Conservation (phyloP, 78 protist genomes). For the Cavenderia fasciculata region DNA sequence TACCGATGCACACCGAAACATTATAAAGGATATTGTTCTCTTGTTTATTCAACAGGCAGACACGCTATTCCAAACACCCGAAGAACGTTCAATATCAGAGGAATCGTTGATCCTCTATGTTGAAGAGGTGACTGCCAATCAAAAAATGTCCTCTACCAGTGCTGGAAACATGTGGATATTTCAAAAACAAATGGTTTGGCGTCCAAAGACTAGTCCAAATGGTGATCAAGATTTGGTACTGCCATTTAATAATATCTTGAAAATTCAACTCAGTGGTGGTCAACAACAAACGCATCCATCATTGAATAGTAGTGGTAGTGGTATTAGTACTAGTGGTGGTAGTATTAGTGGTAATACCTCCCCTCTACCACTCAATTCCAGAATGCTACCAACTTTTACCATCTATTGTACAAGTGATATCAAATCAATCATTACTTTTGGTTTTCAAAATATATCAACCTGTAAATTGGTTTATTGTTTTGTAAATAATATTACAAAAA, state of each 20-base stretch:
- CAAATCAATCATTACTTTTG: conserved; percentile 60
- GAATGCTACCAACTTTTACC: conserved; percentile 29
- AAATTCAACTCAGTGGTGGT: no score
- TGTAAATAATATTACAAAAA: conserved; percentile 17
- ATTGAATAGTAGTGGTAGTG: no score
- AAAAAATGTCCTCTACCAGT: background rate
- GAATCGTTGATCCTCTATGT: conserved; percentile 37
- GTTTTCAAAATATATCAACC: conserved; percentile 28
- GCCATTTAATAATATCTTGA: conserved; percentile 20
- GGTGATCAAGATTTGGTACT: conserved; percentile 48
- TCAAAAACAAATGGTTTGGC: conserved; percentile 64
- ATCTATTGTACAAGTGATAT: conserved; percentile 62
- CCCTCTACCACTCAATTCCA: background rate
- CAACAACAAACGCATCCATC: no score
- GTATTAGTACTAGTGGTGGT: no score
- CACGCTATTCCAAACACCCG: conserved; percentile 35
- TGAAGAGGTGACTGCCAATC: conserved; percentile 23
- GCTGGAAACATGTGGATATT: conserved; percentile 57
- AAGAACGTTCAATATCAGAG: conserved; percentile 28
- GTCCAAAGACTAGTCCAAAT: conserved; percentile 33
- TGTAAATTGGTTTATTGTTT: conserved; percentile 54
- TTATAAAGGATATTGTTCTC: conserved; percentile 28
- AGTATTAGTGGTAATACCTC: conserved; percentile 49
- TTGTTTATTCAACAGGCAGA: conserved; percentile 59
- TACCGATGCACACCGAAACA: conserved; percentile 5